Percentiles rank a stretch among this genome's conserved stretches.
Conservation (phyloP, 495 filamentous ascomycete species). For the Xanthoparmelia taractica region DNA sequence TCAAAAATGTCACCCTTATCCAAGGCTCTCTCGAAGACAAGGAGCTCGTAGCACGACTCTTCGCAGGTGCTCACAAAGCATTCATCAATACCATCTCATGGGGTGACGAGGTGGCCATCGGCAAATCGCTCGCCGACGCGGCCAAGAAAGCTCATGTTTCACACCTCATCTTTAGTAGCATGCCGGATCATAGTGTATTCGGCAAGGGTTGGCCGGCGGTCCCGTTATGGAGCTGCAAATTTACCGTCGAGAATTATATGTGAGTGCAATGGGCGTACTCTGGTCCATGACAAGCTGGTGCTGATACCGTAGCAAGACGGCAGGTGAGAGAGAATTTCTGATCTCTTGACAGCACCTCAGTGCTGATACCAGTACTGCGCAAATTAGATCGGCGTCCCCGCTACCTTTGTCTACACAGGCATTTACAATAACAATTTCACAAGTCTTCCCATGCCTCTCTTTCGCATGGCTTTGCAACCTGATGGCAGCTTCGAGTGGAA, state of each 20-base stretch:
- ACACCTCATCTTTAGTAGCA: constrained; percentile 92
- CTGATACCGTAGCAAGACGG: neutral
- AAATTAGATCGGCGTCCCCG: constrained; percentile 57
- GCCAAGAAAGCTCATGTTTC: constrained; percentile 76
- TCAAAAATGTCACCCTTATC: constrained; percentile 78
- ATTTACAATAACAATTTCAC: constrained; percentile 99
- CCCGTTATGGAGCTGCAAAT: constrained; percentile 88
- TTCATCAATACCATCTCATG: constrained; percentile 99
- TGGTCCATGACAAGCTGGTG: neutral
- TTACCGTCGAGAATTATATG: constrained; percentile 83
- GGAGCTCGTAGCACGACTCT: constrained; percentile 65
- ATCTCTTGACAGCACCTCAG: neutral
- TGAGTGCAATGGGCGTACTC: constrained; percentile 29
- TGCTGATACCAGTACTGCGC: neutral
- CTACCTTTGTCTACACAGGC: constrained; percentile 90
- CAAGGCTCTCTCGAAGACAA: constrained; percentile 73
- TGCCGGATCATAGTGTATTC: constrained; percentile 82
- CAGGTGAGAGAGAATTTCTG: neutral
- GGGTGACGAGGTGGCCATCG: constrained; percentile 87
- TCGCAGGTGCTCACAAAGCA: constrained; percentile 73
- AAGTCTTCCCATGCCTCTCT: constrained; percentile 81
- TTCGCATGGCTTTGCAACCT: constrained; percentile 77
- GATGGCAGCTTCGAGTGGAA: constrained; percentile 90
- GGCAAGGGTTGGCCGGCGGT: constrained; percentile 70
- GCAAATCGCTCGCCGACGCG: constrained; percentile 77